Base-by-base conservation (phyloP, 441 rosid genomes). In the Brassica hybrid region DNA sequence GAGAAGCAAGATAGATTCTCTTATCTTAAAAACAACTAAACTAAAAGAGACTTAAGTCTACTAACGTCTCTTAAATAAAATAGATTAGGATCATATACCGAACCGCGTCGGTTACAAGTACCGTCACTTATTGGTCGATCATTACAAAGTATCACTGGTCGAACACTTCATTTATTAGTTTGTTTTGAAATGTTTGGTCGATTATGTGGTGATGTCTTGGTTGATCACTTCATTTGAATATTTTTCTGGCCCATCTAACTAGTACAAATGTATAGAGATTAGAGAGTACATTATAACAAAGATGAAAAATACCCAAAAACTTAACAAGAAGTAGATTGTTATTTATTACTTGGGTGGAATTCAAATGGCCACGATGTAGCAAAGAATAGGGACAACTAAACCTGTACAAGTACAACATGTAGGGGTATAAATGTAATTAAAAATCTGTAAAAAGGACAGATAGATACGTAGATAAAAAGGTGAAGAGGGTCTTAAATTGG, bases 401-500 rank as follows among this genome's bases (percentile, higher is more conserved):
- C 19, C 14, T n/a, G 59, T 36, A 54, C n/a, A 64, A 34, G 77
- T 73, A 65, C 73, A 59, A 57, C 66, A 61, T 4, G 66, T 14
- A 27, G 57, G 56, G 79, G 69, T 69, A 21, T n/a, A 69, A 45
- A 30, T 7, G 79, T 63, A 52, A 79, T 41, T 13, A 64, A 41
- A 27, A 32, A 57, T 74, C 25, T 56, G 75, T 38, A 17, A 17
- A 54, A 74, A 79, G 75, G 78, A 79, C 75, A 69, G 60, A 43
- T 56, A 73, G 50, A 54, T 27, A 21, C 43, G 30, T 43, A 62
- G 69, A 62, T 13, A 57, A 48, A 69, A 38, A 70, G 58, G 59
- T 65, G 56, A 64, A 69, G 69, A 69, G 62, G 76, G 72, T 71
- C 79, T 73, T 73, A 54, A 79, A 79, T 83, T 79, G 75, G 84